Percentiles rank a stretch among this genome's conserved stretches.
These are phyloP conservation scores for Aphanomyces euteiches DNA, from an alignment of 352 stramenopile species.

Conservation along the genomic window DNA sequence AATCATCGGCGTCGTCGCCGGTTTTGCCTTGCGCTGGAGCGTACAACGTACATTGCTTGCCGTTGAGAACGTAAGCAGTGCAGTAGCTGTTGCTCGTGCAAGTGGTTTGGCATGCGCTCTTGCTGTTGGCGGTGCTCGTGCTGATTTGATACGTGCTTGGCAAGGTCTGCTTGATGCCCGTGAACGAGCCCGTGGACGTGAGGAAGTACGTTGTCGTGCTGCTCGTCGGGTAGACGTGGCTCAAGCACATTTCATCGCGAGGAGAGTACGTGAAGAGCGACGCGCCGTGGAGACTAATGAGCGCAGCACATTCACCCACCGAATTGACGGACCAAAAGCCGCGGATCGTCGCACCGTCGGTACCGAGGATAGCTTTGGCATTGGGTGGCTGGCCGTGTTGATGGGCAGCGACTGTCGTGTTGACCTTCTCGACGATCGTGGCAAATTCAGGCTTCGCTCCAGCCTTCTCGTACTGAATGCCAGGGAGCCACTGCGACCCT, in stretches of 20 bases:
- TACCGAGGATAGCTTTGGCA: background rate
- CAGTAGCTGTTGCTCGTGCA: background rate
- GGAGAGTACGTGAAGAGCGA: constrained; percentile 10
- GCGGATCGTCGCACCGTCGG: background rate
- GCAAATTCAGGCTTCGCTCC: background rate
- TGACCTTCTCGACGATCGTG: background rate
- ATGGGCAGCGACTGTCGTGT: background rate
- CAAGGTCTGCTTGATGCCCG: background rate
- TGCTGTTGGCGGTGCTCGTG: background rate
- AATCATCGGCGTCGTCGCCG: background rate
- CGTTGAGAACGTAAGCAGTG: background rate
- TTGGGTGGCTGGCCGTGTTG: background rate
- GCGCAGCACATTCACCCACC: constrained; percentile 14
- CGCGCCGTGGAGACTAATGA: background rate
- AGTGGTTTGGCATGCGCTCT: background rate
- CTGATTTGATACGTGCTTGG: constrained; percentile 7
- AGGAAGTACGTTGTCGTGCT: background rate
- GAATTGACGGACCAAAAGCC: constrained; percentile 14
- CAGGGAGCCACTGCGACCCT: background rate
- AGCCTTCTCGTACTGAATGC: background rate
- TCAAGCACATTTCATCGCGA: constrained; percentile 1
- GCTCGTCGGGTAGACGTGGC: background rate
- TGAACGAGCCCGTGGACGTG: background rate
- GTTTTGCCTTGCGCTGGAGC: background rate
- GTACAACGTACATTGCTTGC: constrained; percentile 8